phyloP scores from a whole-genome alignment of 1,284 basidiomycete genomes.

The Apiotrichum montevideense region DNA sequence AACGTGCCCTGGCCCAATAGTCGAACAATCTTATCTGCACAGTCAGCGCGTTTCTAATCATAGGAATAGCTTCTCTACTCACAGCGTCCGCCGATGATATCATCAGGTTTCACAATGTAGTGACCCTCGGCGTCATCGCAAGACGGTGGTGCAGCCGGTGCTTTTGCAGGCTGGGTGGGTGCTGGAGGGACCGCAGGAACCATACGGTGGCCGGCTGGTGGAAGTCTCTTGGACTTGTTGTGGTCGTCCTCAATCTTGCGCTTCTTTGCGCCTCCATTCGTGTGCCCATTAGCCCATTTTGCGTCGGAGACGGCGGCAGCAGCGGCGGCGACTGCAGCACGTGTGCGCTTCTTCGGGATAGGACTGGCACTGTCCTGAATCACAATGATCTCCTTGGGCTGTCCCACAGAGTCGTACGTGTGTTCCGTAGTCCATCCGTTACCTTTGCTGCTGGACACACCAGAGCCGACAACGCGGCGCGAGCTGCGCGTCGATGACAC shows the following conservation, averaged over 20 bases:
- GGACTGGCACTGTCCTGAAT: constrained; percentile 36
- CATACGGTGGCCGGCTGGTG: background rate
- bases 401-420: constrained; percentile 40
- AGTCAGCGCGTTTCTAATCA: constrained; percentile 10
- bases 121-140: constrained; percentile 94
- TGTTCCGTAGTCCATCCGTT: constrained; percentile 44
- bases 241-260: constrained; percentile 36
- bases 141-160: constrained; percentile 4
- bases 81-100: constrained; percentile 78
- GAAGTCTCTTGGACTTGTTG: constrained; percentile 21
- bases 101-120: constrained; percentile 84
- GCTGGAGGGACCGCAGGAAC: background rate
- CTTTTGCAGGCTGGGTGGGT: background rate
- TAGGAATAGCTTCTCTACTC: constrained; percentile 34
- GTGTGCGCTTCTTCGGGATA: constrained; percentile 36
- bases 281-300: constrained; percentile 11
- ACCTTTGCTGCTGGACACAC: constrained; percentile 9
- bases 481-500: constrained; percentile 17
- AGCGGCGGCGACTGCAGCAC: constrained; percentile 34
- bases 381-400: constrained; percentile 42
- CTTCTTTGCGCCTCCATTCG: constrained; percentile 24
- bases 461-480: constrained; percentile 8
- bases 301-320: constrained; percentile 10
- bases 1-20: constrained; percentile 97
- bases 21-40: constrained; percentile 75